Conservation (phyloP, 495 filamentous ascomycete species). For the Penicillium longicatenatum region DNA sequence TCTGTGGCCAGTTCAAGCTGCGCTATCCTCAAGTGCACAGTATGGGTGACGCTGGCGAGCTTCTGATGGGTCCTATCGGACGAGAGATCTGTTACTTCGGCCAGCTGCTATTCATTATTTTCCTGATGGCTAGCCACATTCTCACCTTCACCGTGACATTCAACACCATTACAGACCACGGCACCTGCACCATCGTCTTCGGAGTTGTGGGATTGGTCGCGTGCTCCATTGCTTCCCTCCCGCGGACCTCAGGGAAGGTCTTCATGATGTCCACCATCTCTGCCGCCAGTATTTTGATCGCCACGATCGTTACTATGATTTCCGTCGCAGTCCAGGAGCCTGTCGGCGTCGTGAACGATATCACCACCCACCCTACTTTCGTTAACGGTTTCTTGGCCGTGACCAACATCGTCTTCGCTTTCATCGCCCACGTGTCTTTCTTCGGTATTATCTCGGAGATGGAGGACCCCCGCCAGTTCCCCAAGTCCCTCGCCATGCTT, state of each 20-base stretch:
- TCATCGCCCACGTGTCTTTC: constrained; percentile 67
- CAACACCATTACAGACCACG: constrained; percentile 64
- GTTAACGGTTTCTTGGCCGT: constrained; percentile 57
- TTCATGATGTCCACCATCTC: constrained; percentile 41
- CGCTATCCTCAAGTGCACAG: constrained; percentile 29
- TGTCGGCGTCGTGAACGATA: constrained; percentile 22
- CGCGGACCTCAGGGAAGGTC: constrained; percentile 18
- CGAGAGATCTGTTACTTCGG: constrained; percentile 63
- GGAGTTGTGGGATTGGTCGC: constrained; percentile 32
- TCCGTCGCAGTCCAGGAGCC: constrained; percentile 51
- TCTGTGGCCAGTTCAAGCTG: constrained; percentile 28
- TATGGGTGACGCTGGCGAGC: constrained; percentile 67
- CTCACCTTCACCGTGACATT: constrained; percentile 74
- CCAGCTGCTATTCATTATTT: constrained; percentile 64
- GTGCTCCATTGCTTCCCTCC: constrained; percentile 22
- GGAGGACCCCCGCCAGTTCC: constrained; percentile 62
- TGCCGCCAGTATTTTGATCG: constrained; percentile 59
- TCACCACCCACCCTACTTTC: constrained; percentile 21
- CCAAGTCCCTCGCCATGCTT: constrained; percentile 62
- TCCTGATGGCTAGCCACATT: constrained; percentile 74
- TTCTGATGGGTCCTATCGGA: constrained; percentile 64
- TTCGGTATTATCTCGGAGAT: constrained; percentile 78
- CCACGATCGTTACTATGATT: constrained; percentile 69
- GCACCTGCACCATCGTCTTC: constrained; percentile 68
- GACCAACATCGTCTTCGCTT: constrained; percentile 74